Evolutionary conservation across 163 green algal species (phyloP).

Genomic region (Coccomyxa subellipsoidea): DNA sequence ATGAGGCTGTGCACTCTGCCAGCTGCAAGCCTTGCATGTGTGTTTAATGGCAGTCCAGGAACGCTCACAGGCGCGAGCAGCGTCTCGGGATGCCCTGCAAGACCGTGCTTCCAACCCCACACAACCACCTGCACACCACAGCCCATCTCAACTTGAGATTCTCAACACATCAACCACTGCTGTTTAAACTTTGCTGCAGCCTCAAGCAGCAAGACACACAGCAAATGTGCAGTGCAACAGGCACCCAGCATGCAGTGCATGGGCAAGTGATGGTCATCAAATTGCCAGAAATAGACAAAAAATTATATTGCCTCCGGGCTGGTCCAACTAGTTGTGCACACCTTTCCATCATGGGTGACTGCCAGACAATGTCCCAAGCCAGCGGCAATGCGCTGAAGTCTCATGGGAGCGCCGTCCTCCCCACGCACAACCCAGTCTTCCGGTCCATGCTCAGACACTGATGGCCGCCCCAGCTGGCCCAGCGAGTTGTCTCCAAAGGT

Average conservation of each 20-base stretch:
- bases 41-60: conserved; percentile 8
- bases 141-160: background rate
- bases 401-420: background rate
- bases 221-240: background rate
- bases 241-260: background rate
- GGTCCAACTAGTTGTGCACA: too few relatives aligned
- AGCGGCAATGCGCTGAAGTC: background rate
- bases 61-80: background rate
- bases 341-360: background rate
- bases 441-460: background rate
- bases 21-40: conserved; percentile 21
- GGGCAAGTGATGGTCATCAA: background rate
- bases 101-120: background rate
- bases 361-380: background rate
- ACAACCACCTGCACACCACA: background rate
- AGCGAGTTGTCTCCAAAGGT: conserved; percentile 41
- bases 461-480: conserved; percentile 30
- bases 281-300: background rate
- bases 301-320: too few relatives aligned
- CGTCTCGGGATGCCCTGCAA: background rate
- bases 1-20: conserved; percentile 33
- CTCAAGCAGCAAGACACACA: too few relatives aligned
- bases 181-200: too few relatives aligned
- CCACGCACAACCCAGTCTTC: background rate
- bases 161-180: too few relatives aligned